These are phyloP conservation scores for Talaromyces sp. DNA, from an alignment of 2,329 filamentous ascomycete species.

Conservation along the genomic window DNA sequence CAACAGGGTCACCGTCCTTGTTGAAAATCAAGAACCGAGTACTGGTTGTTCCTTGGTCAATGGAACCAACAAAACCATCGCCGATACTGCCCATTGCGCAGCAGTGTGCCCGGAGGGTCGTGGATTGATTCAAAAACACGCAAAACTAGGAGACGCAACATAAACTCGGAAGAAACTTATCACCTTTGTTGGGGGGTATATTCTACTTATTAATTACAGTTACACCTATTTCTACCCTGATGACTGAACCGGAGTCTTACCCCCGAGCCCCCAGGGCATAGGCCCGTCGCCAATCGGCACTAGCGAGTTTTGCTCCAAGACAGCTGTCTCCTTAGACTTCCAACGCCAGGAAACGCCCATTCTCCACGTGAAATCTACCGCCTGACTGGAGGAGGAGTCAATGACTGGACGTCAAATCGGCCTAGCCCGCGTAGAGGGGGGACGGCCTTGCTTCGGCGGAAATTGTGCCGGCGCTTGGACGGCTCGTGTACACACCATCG, in stretches of 20 bases:
- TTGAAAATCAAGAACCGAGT: constrained; percentile 88
- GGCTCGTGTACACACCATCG: neutral
- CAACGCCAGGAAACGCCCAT: neutral
- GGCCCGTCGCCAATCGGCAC: neutral
- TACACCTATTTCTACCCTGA: neutral
- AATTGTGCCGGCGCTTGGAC: constrained; percentile 2
- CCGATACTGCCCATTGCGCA: constrained; percentile 7
- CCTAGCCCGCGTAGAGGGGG: neutral
- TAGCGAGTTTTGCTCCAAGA: neutral
- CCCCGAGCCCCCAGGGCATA: neutral
- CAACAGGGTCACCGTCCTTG: constrained; percentile 67
- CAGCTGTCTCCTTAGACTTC: neutral
- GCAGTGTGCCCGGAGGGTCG: neutral
- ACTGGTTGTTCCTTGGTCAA: constrained; percentile 87
- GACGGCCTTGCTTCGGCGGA: neutral
- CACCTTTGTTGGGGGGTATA: neutral
- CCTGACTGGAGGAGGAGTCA: constrained; percentile 8
- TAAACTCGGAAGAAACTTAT: neutral
- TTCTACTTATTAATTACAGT: neutral
- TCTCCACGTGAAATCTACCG: constrained; percentile 1
- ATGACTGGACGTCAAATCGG: neutral
- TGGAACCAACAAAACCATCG: constrained; percentile 65
- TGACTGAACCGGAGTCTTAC: neutral
- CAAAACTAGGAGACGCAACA: neutral
- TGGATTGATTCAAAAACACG: neutral